Evolutionary conservation across 139 green algal genomes (phyloP).

Genomic region (Volvox africanus): DNA sequence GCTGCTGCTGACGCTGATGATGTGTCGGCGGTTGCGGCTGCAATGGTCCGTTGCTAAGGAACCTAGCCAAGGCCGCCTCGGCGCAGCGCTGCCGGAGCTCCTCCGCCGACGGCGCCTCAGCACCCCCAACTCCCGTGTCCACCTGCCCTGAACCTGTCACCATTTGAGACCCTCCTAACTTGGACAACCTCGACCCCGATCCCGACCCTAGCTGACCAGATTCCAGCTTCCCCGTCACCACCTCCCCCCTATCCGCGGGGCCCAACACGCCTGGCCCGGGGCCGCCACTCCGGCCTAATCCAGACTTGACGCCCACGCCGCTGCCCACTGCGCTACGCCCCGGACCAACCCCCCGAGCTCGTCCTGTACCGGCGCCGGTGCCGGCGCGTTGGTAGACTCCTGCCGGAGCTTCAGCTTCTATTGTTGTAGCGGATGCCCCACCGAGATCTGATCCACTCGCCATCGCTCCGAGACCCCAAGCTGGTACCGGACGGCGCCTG

Average conservation of each 20-base stretch:
- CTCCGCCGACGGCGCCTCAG: not conserved
- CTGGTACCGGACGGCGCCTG: not conserved
- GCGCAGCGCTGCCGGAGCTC: conserved; percentile 26
- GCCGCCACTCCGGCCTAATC: not conserved
- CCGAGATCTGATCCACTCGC: not conserved
- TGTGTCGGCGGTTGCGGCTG: not conserved
- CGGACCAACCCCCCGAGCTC: not conserved
- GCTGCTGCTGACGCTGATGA: not conserved
- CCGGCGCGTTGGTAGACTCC: no score
- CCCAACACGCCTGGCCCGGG: not conserved
- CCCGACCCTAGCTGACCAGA: no score
- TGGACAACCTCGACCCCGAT: no score
- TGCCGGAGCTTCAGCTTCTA: not conserved
- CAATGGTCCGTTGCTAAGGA: not conserved
- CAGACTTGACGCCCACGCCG: no score
- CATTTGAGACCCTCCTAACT: no score
- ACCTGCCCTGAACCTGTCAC: no score
- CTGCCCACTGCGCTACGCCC: not conserved
- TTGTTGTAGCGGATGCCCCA: not conserved
- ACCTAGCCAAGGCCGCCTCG: conserved; percentile 18
- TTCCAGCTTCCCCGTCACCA: not conserved
- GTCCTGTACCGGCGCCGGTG: no score
- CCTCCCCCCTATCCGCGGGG: not conserved
- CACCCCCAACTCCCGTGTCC: not conserved
- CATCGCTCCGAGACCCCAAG: not conserved